A percentile compares a stretch with the other conserved stretches of the same genome.
Conservation (phyloP, 345 rosid species). For the Eucalyptus marginata region DNA sequence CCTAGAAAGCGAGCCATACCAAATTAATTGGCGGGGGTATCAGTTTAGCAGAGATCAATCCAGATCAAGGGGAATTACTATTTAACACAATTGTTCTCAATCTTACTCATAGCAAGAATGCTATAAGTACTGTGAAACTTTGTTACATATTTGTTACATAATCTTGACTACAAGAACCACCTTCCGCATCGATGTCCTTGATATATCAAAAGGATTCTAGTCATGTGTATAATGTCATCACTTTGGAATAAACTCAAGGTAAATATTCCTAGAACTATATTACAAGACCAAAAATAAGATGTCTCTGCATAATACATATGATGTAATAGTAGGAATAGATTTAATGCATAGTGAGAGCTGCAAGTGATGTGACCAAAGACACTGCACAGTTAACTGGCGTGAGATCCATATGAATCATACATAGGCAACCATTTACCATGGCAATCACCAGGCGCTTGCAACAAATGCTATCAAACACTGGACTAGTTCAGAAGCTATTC, state of each 20-base stretch:
- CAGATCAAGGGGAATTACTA: neutral
- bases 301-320: neutral
- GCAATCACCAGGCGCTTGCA: neutral
- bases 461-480: neutral
- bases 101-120: neutral
- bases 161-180: neutral
- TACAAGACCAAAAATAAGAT: neutral
- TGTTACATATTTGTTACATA: neutral
- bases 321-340: neutral
- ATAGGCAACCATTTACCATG: neutral
- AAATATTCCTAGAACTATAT: neutral
- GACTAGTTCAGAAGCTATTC: neutral
- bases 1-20: neutral
- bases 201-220: neutral
- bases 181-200: rapidly evolving
- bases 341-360: neutral
- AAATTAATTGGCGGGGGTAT: neutral
- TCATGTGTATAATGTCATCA: neutral
- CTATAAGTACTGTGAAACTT: neutral
- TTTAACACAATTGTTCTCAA: neutral
- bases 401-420: neutral
- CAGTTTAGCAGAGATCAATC: neutral
- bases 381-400: neutral
- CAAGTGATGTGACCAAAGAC: neutral
- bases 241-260: neutral